phyloP scores from a whole-genome alignment of 352 stramenopile species.

The Pythium rhizo-oryzae region DNA sequence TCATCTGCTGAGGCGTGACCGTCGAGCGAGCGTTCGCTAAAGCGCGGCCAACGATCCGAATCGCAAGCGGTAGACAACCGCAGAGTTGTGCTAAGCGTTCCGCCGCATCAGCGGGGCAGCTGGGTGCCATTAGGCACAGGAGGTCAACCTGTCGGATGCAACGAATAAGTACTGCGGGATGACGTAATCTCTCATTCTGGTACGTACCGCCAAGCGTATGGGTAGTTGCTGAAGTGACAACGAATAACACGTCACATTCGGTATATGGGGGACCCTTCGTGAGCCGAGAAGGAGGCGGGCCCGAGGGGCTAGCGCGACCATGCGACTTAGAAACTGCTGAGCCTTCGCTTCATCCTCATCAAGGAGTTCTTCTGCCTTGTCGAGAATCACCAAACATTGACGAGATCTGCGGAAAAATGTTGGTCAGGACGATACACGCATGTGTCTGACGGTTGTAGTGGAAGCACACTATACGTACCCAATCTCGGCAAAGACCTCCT shows the following conservation, averaged over 20 bases:
- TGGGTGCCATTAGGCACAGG: conserved; percentile 59
- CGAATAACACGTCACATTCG: conserved; percentile 74
- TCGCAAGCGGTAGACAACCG: conserved; percentile 72
- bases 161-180: background rate
- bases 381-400: conserved; percentile 71
- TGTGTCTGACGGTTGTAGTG: background rate
- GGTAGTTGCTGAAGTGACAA: conserved; percentile 73
- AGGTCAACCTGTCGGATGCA: conserved; percentile 51
- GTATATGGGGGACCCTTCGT: conserved; percentile 67
- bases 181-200: background rate
- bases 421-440: background rate
- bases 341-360: conserved; percentile 77
- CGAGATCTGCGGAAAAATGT: conserved; percentile 38
- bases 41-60: conserved; percentile 73
- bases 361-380: conserved; percentile 80
- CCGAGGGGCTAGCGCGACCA: conserved; percentile 69
- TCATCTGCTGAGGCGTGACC: conserved; percentile 78
- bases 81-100: conserved; percentile 67
- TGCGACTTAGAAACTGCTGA: conserved; percentile 61
- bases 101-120: conserved; percentile 56
- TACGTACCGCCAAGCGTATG: conserved; percentile 56
- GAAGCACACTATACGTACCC: conserved; percentile 34
- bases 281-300: conserved; percentile 74
- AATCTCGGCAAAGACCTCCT: conserved; percentile 79
- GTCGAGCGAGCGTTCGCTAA: conserved; percentile 73